phyloP scores from a whole-genome alignment of 2,329 filamentous ascomycete genomes.

The Hirsutella thompsonii region DNA sequence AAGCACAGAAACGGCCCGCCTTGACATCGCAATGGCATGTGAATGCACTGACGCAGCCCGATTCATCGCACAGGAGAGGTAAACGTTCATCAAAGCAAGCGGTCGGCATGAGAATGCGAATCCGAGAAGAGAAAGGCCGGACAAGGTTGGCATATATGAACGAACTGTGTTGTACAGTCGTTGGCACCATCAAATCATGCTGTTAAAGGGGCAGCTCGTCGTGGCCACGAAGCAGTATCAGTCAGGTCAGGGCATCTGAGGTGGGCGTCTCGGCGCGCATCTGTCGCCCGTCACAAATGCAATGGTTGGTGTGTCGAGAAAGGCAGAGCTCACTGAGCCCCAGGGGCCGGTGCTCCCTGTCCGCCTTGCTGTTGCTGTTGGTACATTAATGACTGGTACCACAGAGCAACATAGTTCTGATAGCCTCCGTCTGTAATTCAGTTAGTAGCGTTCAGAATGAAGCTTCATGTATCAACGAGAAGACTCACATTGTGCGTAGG shows the following conservation, averaged over 20 bases:
- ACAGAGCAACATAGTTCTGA: constrained; percentile 65
- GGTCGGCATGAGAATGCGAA: constrained; percentile 1
- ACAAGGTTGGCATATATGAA: constrained; percentile 1
- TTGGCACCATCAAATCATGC: constrained; percentile 15
- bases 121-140: constrained; percentile 6
- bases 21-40: neutral
- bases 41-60: neutral
- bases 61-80: constrained; percentile 3
- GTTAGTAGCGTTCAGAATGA: constrained; percentile 9
- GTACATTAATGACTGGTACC: constrained; percentile 57
- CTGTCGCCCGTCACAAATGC: constrained; percentile 13
- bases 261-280: constrained; percentile 4
- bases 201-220: constrained; percentile 10
- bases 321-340: constrained; percentile 19
- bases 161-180: constrained; percentile 17
- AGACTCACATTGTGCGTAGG: constrained; percentile 63
- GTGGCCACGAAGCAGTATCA: constrained; percentile 15
- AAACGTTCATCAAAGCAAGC: constrained; percentile 10
- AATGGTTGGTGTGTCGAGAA: constrained; percentile 5
- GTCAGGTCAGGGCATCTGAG: constrained; percentile 21
- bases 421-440: constrained; percentile 56
- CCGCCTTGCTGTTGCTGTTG: constrained; percentile 27
- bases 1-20: neutral
- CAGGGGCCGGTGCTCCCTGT: constrained; percentile 22
- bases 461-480: neutral